Evolutionary conservation across 2,329 filamentous ascomycete genomes (phyloP).

Genomic region (Cladophialophora chaetospira): DNA sequence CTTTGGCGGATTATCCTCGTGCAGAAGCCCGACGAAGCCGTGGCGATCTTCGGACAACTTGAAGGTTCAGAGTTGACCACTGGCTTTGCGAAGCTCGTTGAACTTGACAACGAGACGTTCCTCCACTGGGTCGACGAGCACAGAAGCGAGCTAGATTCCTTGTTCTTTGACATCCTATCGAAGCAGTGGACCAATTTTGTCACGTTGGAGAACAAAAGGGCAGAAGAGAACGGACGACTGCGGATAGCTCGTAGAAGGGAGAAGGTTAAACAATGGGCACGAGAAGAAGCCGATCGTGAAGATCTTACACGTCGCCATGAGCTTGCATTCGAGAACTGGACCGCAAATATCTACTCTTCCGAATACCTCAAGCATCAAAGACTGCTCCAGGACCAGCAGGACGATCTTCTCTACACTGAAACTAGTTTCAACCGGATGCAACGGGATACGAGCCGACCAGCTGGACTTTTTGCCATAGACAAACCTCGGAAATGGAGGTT

Average conservation of each 20-base stretch:
- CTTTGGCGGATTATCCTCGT: slow-evolving; percentile 91
- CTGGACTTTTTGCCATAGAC: slow-evolving; percentile 73
- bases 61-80: slow-evolving; percentile 69
- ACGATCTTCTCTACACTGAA: slow-evolving; percentile 77
- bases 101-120: slow-evolving; percentile 87
- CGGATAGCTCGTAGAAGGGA: slow-evolving; percentile 78
- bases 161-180: slow-evolving; percentile 81
- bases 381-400: slow-evolving; percentile 87
- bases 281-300: slow-evolving; percentile 67
- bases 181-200: slow-evolving; percentile 90
- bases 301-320: slow-evolving; percentile 80
- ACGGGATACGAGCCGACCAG: slow-evolving; percentile 73
- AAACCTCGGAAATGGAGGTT: slow-evolving; percentile 78
- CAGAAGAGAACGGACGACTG: slow-evolving; percentile 70
- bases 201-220: slow-evolving; percentile 74
- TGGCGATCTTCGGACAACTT: slow-evolving; percentile 70
- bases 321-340: slow-evolving; percentile 84
- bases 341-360: slow-evolving; percentile 90
- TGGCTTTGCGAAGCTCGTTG: slow-evolving; percentile 80
- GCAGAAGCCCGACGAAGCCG: slow-evolving; percentile 84
- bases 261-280: slow-evolving; percentile 76
- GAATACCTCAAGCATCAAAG: slow-evolving; percentile 92
- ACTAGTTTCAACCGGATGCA: slow-evolving; percentile 78
- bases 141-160: slow-evolving; percentile 71
- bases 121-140: slow-evolving; percentile 85